Percentiles rank a stretch among this genome's conserved stretches.
phyloP scores from a whole-genome alignment of 2,329 filamentous ascomycete species.

The Trichoderma cornu-damae region DNA sequence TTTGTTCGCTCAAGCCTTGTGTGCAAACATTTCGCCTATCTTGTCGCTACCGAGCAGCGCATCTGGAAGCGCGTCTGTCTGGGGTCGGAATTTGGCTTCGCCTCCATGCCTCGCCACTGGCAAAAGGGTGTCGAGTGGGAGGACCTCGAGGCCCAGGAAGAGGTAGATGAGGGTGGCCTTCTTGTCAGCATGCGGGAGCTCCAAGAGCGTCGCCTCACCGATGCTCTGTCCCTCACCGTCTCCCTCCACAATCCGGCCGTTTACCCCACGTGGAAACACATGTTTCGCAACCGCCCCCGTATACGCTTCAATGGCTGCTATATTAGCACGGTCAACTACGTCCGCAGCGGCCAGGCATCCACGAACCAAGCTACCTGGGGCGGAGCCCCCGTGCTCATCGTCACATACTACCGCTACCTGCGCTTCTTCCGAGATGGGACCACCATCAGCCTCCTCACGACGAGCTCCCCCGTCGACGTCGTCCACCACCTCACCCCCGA shows the following conservation, averaged over 20 bases:
- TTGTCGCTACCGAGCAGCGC: slow-evolving; percentile 75
- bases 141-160: slow-evolving; percentile 35
- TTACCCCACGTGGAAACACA: slow-evolving; percentile 55
- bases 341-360: slow-evolving; percentile 70
- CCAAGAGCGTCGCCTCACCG: slow-evolving; percentile 30
- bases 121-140: slow-evolving; percentile 56
- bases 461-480: slow-evolving; percentile 76
- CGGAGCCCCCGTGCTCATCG: slow-evolving; percentile 75
- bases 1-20: slow-evolving; percentile 73
- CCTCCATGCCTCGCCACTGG: slow-evolving; percentile 77
- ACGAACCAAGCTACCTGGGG: slow-evolving; percentile 69
- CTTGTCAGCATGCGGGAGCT: slow-evolving; percentile 37
- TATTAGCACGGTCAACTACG: slow-evolving; percentile 95
- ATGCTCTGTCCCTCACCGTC: slow-evolving; percentile 35
- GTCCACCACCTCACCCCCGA: slow-evolving; percentile 77
- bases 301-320: slow-evolving; percentile 94
- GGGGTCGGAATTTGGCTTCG: slow-evolving; percentile 69
- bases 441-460: slow-evolving; percentile 73
- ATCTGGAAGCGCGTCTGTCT: slow-evolving; percentile 79
- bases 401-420: slow-evolving; percentile 96
- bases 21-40: slow-evolving; percentile 80
- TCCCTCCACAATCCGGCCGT: slow-evolving; percentile 41
- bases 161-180: slow-evolving; percentile 29
- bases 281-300: slow-evolving; percentile 78
- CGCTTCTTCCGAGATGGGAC: slow-evolving; percentile 91